Base-by-base conservation (phyloP, 495 filamentous ascomycete species). In the Penicillium goetzii region DNA sequence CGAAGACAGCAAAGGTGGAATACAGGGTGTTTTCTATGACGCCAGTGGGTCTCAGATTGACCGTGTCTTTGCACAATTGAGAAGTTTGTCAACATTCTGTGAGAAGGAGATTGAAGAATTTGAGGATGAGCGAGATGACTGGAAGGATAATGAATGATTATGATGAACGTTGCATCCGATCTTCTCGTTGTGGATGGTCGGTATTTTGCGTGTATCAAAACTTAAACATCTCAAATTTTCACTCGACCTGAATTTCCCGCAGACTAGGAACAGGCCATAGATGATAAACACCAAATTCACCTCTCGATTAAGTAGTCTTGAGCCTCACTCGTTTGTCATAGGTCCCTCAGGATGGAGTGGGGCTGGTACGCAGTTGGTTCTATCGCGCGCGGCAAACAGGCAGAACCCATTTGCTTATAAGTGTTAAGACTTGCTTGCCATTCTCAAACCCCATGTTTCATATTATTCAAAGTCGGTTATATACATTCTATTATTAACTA, bases 51-150 rank as follows among this genome's bases (percentile, higher is more conserved):
- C 51, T 34, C 51, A n/a, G 7, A 33, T 54, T 34, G 51, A 54
- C 12, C 51, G 33, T 11, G 32, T 54, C 9, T 54, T 54, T 9
- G 5, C 7, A 1, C 9, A 33, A 21, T 28, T 54, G 30, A 32
- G 51, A 21, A 9, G 3, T 23, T 1, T 36, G 15, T 54, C 51
- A 4, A 54, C 51, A 30, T 30, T 54, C 10, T 54, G 32, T 54
- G 28, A 34, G 30, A 54, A 54, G n/a, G 51, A 54, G 28, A 54
- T 54, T 34, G 51, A 54, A 54, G 17, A 54, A 5, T 23, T 54
- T 10, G 30, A 34, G 32, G 28, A 34, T 21, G 30, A 54, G 9
- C 15, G 51, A 19, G 51, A 21, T 4, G 30, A 34, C 26, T 54
- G 30, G 17, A 21, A 34, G 19, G 10, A 32, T 11, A 21, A n/a